Percentiles rank a stretch among this genome's conserved stretches.
Conservation (phyloP, 192 early-diverging fungal genomes). For the Dimargaris xerosporica region DNA sequence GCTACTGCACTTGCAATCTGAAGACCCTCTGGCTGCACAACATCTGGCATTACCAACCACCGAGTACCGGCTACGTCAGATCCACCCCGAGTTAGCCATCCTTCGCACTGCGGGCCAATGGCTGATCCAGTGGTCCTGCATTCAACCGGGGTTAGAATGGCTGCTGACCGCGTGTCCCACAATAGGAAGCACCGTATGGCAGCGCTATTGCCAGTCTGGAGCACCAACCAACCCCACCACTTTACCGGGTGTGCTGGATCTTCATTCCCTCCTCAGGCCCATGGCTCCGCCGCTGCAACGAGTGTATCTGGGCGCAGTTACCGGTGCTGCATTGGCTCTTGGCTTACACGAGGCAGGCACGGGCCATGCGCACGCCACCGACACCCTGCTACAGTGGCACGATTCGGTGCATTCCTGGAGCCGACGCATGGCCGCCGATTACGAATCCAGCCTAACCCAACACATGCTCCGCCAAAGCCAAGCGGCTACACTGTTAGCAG, state of each 20-base stretch:
- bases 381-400: slow-evolving; percentile 4
- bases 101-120: slow-evolving; percentile 40
- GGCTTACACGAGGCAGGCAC: slow-evolving; percentile 7
- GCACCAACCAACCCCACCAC: background rate
- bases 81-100: slow-evolving; percentile 46
- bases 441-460: slow-evolving; percentile 25
- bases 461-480: slow-evolving; percentile 29
- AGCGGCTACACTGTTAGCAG: slow-evolving; percentile 33
- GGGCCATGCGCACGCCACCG: background rate
- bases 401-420: slow-evolving; percentile 33
- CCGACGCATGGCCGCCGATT: slow-evolving; percentile 25
- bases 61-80: slow-evolving; percentile 33
- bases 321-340: slow-evolving; percentile 9
- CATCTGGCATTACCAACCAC: slow-evolving; percentile 40
- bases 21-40: slow-evolving; percentile 36
- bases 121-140: slow-evolving; percentile 58
- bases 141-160: slow-evolving; percentile 42
- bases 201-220: background rate
- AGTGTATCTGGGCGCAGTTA: background rate
- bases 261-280: background rate
- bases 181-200: background rate
- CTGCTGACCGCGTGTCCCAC: slow-evolving; percentile 14
- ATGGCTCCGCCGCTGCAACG: background rate
- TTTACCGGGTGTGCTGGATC: background rate
- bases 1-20: slow-evolving; percentile 57